These are phyloP conservation scores for Elsinoe australis DNA, from an alignment of 2,329 filamentous ascomycete species.

Conservation along the genomic window DNA sequence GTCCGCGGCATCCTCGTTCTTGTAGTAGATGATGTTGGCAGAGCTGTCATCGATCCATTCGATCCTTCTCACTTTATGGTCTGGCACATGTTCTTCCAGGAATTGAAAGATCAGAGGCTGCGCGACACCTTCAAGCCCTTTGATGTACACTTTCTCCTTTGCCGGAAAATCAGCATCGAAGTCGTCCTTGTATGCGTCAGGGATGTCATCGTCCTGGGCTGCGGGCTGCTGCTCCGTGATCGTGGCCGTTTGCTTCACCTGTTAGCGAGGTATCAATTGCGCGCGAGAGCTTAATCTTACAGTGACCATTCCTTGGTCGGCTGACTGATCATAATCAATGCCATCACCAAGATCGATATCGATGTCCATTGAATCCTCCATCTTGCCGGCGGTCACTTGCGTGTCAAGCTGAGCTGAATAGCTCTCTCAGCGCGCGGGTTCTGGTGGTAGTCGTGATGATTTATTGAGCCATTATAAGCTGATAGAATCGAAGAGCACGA, in stretches of 20 bases:
- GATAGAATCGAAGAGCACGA: too few relatives aligned
- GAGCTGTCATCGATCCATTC: conserved; percentile 96
- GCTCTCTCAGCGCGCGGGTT: too few relatives aligned
- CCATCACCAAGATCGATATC: conserved; percentile 26
- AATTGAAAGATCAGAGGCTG: conserved; percentile 74
- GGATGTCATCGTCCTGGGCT: conserved; percentile 24
- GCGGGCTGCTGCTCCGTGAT: conserved; percentile 16
- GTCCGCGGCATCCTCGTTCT: conserved; percentile 44
- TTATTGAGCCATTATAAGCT: too few relatives aligned
- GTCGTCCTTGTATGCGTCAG: conserved; percentile 27
- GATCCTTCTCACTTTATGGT: conserved; percentile 51
- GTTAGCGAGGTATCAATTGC: too few relatives aligned
- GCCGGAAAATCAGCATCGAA: conserved; percentile 27
- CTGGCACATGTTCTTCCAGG: conserved; percentile 53
- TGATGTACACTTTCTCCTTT: conserved; percentile 69
- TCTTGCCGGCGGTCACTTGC: too few relatives aligned
- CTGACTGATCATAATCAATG: conserved; percentile 28
- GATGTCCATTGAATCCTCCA: conserved; percentile 31
- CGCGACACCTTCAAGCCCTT: conserved; percentile 72
- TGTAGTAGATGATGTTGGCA: conserved; percentile 73
- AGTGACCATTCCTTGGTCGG: conserved; percentile 25
- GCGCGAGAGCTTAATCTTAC: too few relatives aligned
- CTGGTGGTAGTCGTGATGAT: too few relatives aligned
- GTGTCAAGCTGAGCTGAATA: not conserved
- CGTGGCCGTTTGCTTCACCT: too few relatives aligned